Base-by-base conservation (phyloP, 208 protist species). In the Blechomonas ayalai region DNA sequence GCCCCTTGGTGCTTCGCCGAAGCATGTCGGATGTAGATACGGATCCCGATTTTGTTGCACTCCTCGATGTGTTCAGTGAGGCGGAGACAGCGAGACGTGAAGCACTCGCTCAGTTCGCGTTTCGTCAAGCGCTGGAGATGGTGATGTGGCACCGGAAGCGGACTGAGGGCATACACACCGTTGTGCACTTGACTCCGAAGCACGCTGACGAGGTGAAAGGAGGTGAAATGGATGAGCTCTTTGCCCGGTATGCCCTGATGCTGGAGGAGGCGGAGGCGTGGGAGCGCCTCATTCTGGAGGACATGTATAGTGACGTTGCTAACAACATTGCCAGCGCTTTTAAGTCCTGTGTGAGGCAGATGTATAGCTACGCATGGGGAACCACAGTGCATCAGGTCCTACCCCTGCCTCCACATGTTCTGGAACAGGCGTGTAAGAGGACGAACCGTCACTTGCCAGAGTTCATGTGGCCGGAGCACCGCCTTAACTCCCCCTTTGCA, bases 301-400 rank as follows among this genome's bases (percentile, higher is more conserved):
- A 19, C 41, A 19, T 20, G 23, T 23, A 13, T 25, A n/a, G 33
- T 25, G 41, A 47, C n/a, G 13, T 47, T 12, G 41, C 41, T 8
- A 47, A 34, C 41, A 47, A 19, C 7, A 31, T 31, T 15, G 41
- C 25, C 22, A 25, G 33, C 23, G 41, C 41, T 7, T 47, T 47
- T 15, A 19, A 31, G 18, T 25, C 41, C 7, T 31, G 13, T 25
- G 15, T 47, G n/a, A 19, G 9, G 12, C 25, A 25, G 41, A 31
- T 47, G 41, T 47, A 47, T 20, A 47, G 22, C n/a, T 31, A 47
- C 41, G n/a, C 41, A 12, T 47, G 41, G 41, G 41, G 22, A 34
- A 20, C 22, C 12, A 47, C 25, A 12, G 41, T 25, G 13, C 12
- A 47, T 25, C 13, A 20, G 12, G 20, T 47, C 8, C 41, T 47